These are phyloP conservation scores for Cyclanthera cordifolia DNA, from an alignment of 306 rosid genomes.

Conservation along the genomic window DNA sequence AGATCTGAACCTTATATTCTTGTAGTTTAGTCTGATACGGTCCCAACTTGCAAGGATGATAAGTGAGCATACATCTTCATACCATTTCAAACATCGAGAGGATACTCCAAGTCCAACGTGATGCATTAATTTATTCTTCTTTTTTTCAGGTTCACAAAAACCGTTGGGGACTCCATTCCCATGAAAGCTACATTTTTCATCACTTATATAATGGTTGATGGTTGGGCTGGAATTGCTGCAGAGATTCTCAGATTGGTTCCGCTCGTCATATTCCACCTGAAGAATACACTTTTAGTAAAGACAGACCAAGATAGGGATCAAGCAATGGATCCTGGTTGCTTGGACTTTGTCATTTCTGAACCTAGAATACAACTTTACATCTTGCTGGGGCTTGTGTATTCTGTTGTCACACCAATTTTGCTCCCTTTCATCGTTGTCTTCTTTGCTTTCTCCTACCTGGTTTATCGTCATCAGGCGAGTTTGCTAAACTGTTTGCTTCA, in stretches of 20 bases:
- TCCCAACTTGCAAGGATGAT: not conserved
- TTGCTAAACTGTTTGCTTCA: not conserved
- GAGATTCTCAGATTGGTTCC: slow-evolving; percentile 65
- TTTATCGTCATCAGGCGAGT: slow-evolving; percentile 81
- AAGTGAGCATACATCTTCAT: not conserved
- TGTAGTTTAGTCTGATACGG: not conserved
- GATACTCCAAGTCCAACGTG: slow-evolving; percentile 12
- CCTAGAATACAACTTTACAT: slow-evolving; percentile 81
- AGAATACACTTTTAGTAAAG: slow-evolving; percentile 77
- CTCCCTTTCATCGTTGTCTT: slow-evolving; percentile 77
- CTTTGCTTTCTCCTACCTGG: slow-evolving; percentile 66
- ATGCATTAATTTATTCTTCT: slow-evolving; percentile 17
- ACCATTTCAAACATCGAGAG: not conserved
- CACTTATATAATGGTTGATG: slow-evolving; percentile 83
- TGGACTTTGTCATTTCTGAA: slow-evolving; percentile 55
- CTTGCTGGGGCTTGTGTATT: slow-evolving; percentile 75
- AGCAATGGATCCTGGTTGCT: slow-evolving; percentile 77
- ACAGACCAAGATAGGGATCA: slow-evolving; percentile 64
- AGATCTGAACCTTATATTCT: not conserved
- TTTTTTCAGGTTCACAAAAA: slow-evolving; percentile 54
- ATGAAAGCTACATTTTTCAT: slow-evolving; percentile 95
- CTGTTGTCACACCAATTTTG: slow-evolving; percentile 70
- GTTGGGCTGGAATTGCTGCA: slow-evolving; percentile 87
- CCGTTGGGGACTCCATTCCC: slow-evolving; percentile 72
- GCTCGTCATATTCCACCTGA: slow-evolving; percentile 50